Evolutionary conservation across 176 grass and related monocot species (phyloP), one percentile per base, ranked within the genome.

Genomic region (Aegilops umbellulata): DNA sequence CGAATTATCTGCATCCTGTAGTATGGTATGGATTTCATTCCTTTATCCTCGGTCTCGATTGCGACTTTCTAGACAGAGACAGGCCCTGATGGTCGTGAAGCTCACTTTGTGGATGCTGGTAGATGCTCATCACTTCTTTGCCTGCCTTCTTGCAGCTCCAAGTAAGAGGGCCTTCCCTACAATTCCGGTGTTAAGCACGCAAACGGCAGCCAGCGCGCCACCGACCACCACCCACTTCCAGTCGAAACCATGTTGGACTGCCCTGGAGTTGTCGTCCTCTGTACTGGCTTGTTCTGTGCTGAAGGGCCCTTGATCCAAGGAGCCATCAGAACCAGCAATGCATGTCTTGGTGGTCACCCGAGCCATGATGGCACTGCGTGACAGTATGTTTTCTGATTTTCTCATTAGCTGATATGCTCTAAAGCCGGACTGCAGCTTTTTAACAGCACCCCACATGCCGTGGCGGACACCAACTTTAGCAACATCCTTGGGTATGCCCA

Each of bases 401-500:
- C 90, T 91, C 65, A 85, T 87, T 64, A 85, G 73, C 84, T 99
- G 97, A 72, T 99, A 99, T 6, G 88, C 86, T 88, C 97, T 90
- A 78, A 99, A 91, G 14, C 97, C 97, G 3, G 92, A 90, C 60
- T 99, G 97, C 65, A 99, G 82, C 74, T 90, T 99, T 81, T 96
- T 94, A 15, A 99, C 94, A 67, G 97, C 97, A 76, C 93, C 93
- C 97, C 97, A 99, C 97, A 99, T 99, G 25, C 97, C 94, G 3
- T 99, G 97, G 22, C 94, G 97, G 29, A 99, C 92, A 44, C 92
- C 89, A 42, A 99, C 80, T 71, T 94, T 96, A 19, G 97, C 97
- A 10, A 99, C 94, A 78, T 99, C 97, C 82, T 94, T 99, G 15
- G 94, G 94, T 81, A 99, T 99, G 79, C 97, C 94, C 97, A 99